Conservation (phyloP, 2,329 filamentous ascomycete genomes). For the Alternaria alternata region DNA sequence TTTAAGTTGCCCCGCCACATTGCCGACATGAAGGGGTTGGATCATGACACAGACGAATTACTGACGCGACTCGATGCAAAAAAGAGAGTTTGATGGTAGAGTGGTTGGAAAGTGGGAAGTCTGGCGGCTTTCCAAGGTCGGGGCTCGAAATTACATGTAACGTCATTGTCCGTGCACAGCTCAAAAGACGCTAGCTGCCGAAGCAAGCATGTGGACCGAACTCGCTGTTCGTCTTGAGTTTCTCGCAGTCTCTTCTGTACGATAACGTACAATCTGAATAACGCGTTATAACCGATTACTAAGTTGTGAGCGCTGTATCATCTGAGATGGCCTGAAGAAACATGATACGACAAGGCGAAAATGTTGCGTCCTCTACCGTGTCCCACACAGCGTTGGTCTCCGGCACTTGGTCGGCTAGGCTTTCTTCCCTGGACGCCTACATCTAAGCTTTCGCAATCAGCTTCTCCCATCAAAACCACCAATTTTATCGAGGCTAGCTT, state of each 20-base stretch:
- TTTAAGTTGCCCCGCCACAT: constrained; percentile 5
- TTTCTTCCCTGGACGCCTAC: background rate
- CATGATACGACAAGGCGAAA: background rate
- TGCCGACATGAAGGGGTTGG: background rate
- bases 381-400: background rate
- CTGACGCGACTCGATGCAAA: background rate
- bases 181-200: background rate
- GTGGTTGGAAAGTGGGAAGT: background rate
- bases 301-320: background rate
- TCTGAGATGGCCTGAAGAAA: background rate
- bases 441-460: background rate
- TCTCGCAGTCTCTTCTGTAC: background rate
- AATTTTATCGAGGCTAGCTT: background rate
- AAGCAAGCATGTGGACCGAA: background rate
- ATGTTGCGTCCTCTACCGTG: background rate
- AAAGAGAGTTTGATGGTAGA: background rate
- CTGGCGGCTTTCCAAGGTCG: background rate
- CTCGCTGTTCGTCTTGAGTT: background rate
- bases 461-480: background rate
- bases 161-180: background rate
- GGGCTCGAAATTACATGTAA: background rate
- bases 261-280: background rate
- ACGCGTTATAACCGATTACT: background rate
- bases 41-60: background rate
- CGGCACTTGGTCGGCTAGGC: background rate